phyloP scores from a whole-genome alignment of 495 filamentous ascomycete species.

The Daldinia caldariorum region DNA sequence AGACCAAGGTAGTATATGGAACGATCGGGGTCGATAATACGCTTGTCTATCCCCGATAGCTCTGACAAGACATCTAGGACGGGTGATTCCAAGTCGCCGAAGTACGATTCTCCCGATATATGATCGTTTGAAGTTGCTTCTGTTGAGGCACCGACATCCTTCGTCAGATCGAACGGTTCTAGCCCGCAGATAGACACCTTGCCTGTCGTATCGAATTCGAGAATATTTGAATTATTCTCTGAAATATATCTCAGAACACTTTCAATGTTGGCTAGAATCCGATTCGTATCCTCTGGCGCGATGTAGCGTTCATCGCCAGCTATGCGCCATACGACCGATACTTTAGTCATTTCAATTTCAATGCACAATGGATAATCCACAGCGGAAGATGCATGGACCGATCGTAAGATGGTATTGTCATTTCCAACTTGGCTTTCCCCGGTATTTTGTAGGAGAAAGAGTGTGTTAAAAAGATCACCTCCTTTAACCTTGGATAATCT shows the following conservation, averaged over 20 bases:
- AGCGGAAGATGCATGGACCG: slow-evolving; percentile 66
- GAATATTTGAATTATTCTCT: slow-evolving; percentile 54
- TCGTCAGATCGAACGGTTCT: slow-evolving; percentile 44
- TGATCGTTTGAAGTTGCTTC: not conserved
- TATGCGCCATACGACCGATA: slow-evolving; percentile 69
- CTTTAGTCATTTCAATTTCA: slow-evolving; percentile 72
- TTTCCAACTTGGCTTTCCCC: slow-evolving; percentile 28
- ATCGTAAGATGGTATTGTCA: slow-evolving; percentile 57
- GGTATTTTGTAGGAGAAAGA: slow-evolving; percentile 74
- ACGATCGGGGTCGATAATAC: slow-evolving; percentile 67
- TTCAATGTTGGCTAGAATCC: slow-evolving; percentile 65
- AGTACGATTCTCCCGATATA: not conserved
- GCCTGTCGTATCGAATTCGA: slow-evolving; percentile 58
- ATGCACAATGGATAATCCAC: slow-evolving; percentile 83
- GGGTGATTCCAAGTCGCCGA: slow-evolving; percentile 48
- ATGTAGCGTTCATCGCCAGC: slow-evolving; percentile 70
- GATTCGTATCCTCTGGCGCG: slow-evolving; percentile 51
- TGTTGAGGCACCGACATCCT: not conserved
- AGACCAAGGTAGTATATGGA: slow-evolving; percentile 87
- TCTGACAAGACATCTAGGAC: slow-evolving; percentile 72
- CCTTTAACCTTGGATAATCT: slow-evolving; percentile 47
- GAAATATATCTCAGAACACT: slow-evolving; percentile 64
- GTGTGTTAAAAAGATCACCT: slow-evolving; percentile 67
- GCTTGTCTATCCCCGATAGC: slow-evolving; percentile 68
- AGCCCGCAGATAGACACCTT: slow-evolving; percentile 66